Evolutionary conservation across 179 eudicot species (phyloP), one percentile per base, ranked within the genome.

Genomic region (Beta lomatogona): DNA sequence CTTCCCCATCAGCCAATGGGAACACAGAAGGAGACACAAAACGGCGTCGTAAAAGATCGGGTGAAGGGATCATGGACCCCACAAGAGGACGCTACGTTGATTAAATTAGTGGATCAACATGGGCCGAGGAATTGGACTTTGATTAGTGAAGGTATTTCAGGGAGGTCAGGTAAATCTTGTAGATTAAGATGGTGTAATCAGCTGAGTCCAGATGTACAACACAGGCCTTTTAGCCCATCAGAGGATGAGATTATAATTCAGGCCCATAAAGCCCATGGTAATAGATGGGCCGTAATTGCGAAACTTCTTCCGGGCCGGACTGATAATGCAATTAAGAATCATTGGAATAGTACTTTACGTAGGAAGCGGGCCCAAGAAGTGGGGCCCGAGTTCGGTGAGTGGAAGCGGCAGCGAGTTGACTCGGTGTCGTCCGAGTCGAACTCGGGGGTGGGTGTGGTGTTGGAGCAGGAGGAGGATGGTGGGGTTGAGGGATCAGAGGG

Each of bases 271-370:
- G 21, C 78, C 10, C 88, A 89, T 41, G 96, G 96, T 0, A 92
- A 92, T 84, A 88, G 80, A 2, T 92, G 96, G 96, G 91, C 96
- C 36, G 87, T 91, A 4, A 92, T 92, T 2, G 89, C 93, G 16
- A 85, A 86, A 0, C 87, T 86, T 10, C 81, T 92, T 70, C 93
- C 92, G 0, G 95, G 95, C 0, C 67, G 95, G 6, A 92, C 95
- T 0, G 95, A 92, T 22, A 92, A 92, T 21, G 91, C 92, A 0
- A 86, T 92, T 18, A 92, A 92, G 85, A 92, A 90, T 53, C 93
- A 90, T 61, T 91, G 94, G 94, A 89, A 91, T 70, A 88, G 91
- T 8, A 87, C 91, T 4, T 85, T 91, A 11, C 81, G 90, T 6
- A 78, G 88, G 12, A 73, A 69, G 44, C 73, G 86, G 66, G 71